Percentiles rank a stretch among this genome's conserved stretches.
Conservation (phyloP, 2,329 filamentous ascomycete genomes). For the Talaromyces funiculosus region DNA sequence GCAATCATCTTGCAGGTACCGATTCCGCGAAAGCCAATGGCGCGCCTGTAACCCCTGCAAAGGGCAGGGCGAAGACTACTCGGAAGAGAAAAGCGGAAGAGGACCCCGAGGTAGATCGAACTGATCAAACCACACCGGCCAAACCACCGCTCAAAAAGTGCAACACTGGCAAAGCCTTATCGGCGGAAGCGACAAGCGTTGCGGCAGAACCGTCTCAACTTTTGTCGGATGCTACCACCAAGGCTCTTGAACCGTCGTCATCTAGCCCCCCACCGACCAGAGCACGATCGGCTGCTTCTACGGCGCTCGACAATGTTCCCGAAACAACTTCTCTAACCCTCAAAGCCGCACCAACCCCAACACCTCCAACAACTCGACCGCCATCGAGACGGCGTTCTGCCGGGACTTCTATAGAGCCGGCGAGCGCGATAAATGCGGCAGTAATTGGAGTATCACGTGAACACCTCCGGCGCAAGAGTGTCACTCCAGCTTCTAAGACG, state of each 20-base stretch:
- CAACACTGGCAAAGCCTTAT: constrained; percentile 24
- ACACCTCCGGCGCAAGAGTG: constrained; percentile 36
- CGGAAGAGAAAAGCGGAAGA: constrained; percentile 54
- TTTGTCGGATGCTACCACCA: background rate
- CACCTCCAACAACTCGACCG: constrained; percentile 27
- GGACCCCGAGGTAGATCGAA: constrained; percentile 16
- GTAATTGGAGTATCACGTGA: constrained; percentile 22
- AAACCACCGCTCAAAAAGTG: constrained; percentile 29
- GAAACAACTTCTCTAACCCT: constrained; percentile 15
- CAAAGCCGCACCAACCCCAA: constrained; percentile 22
- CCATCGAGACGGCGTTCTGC: constrained; percentile 29
- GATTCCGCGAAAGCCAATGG: constrained; percentile 4
- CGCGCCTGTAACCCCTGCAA: constrained; percentile 12
- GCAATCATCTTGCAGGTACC: constrained; percentile 20
- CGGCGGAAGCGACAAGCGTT: constrained; percentile 16
- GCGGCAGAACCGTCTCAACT: background rate
- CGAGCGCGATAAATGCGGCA: constrained; percentile 10
- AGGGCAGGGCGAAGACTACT: constrained; percentile 24
- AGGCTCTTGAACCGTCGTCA: constrained; percentile 4
- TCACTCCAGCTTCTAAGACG: constrained; percentile 35
- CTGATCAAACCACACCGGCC: constrained; percentile 1
- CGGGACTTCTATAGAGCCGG: constrained; percentile 25
- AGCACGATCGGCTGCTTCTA: constrained; percentile 8
- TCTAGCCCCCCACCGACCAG: constrained; percentile 9
- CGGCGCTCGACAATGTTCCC: background rate